Evolutionary conservation across 176 grass and related monocot species (phyloP).

Genomic region (Eleusine indica): DNA sequence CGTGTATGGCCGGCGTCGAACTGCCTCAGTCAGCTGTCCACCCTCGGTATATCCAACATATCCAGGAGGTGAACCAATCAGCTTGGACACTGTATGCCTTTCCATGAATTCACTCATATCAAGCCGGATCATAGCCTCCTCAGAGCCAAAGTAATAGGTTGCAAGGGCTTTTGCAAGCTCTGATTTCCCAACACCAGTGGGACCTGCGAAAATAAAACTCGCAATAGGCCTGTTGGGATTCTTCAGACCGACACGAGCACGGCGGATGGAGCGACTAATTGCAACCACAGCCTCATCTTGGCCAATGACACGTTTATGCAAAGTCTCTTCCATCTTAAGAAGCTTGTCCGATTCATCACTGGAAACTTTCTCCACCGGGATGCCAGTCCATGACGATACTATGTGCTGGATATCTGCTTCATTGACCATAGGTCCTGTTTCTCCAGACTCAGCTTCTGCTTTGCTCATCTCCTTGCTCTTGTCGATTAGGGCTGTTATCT

Average conservation of each 20-base stretch:
- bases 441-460: conserved; percentile 70
- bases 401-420: conserved; percentile 96
- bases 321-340: conserved; percentile 92
- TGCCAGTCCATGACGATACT: conserved; percentile 91
- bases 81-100: conserved; percentile 85
- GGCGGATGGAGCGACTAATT: conserved; percentile 84
- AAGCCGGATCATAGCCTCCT: conserved; percentile 95
- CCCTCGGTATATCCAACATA: conserved; percentile 97
- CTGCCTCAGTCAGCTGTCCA: conserved; percentile 92
- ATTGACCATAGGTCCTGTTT: conserved; percentile 69
- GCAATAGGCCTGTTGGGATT: conserved; percentile 89
- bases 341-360: conserved; percentile 82
- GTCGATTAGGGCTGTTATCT: conserved; percentile 74
- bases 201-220: conserved; percentile 93
- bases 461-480: conserved; percentile 85
- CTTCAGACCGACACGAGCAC: conserved; percentile 86
- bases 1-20: conserved; percentile 76
- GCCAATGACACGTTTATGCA: conserved; percentile 80
- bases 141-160: conserved; percentile 80
- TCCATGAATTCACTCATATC: conserved; percentile 99
- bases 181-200: conserved; percentile 95
- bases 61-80: conserved; percentile 88
- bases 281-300: conserved; percentile 95
- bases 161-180: conserved; percentile 86
- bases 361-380: conserved; percentile 92